Evolutionary conservation across 1,139 yeast species (phyloP).

Genomic region (Debaryomyces robertsiae): DNA sequence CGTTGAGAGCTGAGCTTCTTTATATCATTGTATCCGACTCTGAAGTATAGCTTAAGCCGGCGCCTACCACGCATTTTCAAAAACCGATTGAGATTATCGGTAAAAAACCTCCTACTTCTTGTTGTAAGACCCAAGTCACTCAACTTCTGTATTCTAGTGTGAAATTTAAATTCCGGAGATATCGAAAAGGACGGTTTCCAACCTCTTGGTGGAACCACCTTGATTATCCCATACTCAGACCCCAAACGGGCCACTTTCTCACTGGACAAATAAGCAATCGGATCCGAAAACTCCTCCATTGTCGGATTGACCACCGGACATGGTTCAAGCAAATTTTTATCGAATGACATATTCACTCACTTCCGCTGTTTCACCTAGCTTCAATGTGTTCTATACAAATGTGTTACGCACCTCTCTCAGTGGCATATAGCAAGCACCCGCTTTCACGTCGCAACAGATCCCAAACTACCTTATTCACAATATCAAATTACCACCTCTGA

Average conservation of each 20-base stretch:
- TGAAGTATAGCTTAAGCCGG: slow-evolving; percentile 29
- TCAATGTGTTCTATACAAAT: too few relatives aligned
- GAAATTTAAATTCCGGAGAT: slow-evolving; percentile 57
- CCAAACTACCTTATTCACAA: too few relatives aligned
- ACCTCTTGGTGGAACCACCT: slow-evolving; percentile 60
- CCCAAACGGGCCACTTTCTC: slow-evolving; percentile 56
- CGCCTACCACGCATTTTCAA: slow-evolving; percentile 46
- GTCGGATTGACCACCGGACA: slow-evolving; percentile 65
- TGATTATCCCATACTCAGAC: slow-evolving; percentile 60
- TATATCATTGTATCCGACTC: slow-evolving; percentile 14
- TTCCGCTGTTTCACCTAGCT: too few relatives aligned
- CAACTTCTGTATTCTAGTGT: slow-evolving; percentile 64
- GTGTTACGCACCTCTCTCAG: too few relatives aligned
- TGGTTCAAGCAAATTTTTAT: slow-evolving; percentile 32
- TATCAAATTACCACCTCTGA: background rate
- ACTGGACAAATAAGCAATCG: slow-evolving; percentile 61
- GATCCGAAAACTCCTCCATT: slow-evolving; percentile 57
- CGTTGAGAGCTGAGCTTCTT: slow-evolving; percentile 42
- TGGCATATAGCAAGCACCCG: too few relatives aligned
- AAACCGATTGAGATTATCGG: slow-evolving; percentile 60
- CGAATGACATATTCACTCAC: slow-evolving; percentile 18
- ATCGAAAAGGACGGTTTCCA: slow-evolving; percentile 60
- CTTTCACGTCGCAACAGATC: too few relatives aligned
- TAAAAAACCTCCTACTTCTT: slow-evolving; percentile 63
- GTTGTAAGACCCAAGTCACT: slow-evolving; percentile 65